Conservation (phyloP, 768 basidiomycete species). For the Calocera viscosa region DNA sequence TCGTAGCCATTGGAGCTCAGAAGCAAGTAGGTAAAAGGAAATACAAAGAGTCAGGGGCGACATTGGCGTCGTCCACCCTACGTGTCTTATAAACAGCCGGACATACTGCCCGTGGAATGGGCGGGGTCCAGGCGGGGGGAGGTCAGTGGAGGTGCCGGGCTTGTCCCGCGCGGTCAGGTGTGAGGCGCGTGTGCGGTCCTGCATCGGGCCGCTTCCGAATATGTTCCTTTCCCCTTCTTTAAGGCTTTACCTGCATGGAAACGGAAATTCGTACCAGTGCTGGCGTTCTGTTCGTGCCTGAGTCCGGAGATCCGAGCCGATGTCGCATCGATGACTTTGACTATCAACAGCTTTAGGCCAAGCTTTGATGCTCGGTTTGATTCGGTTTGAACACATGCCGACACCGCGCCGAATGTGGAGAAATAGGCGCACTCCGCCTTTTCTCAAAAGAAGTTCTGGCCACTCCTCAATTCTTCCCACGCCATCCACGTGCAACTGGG, state of each 20-base stretch:
- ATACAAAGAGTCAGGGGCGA: background rate
- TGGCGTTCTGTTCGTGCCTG: background rate
- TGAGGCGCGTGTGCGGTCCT: background rate
- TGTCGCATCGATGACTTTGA: background rate
- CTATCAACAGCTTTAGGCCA: background rate
- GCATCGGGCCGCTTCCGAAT: conserved; percentile 1
- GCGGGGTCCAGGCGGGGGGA: background rate
- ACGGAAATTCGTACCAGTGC: background rate
- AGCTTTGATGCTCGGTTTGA: background rate
- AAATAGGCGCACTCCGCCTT: background rate
- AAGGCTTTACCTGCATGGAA: background rate
- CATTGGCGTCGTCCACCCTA: background rate
- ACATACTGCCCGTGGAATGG: background rate
- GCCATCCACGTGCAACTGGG: too few relatives aligned
- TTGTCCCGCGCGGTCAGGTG: background rate
- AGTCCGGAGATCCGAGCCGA: background rate
- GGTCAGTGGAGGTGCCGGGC: background rate
- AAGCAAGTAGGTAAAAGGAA: background rate
- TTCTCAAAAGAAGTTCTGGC: background rate
- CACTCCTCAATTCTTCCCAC: too few relatives aligned
- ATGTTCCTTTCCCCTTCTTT: background rate
- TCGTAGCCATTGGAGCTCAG: conserved; percentile 16
- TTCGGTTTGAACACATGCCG: conserved; percentile 1
- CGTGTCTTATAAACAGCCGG: background rate
- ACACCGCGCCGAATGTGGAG: background rate